Conservation (phyloP, 1,284 basidiomycete genomes). For the Ceratobasidium papillatum region DNA sequence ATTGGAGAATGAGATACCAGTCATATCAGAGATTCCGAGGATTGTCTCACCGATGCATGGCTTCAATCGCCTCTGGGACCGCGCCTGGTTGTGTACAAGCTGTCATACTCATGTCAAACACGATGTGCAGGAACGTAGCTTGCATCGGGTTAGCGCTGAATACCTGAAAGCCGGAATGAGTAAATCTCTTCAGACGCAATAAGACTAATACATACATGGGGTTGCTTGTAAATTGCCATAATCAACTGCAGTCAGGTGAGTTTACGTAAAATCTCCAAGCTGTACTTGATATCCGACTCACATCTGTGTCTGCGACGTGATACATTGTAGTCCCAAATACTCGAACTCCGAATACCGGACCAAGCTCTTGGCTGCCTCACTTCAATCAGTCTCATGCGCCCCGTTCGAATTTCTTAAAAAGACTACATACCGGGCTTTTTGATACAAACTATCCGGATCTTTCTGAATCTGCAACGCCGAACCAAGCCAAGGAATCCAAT, state of each 20-base stretch:
- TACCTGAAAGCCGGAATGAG: background rate
- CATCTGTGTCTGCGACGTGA: constrained; percentile 29
- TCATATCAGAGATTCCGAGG: background rate
- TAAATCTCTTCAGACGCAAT: background rate
- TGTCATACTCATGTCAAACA: constrained; percentile 11
- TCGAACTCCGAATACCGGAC: constrained; percentile 33
- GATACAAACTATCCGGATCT: constrained; percentile 40
- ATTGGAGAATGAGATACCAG: background rate
- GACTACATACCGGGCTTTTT: constrained; percentile 25
- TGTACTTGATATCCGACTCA: background rate
- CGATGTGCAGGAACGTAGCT: constrained; percentile 4
- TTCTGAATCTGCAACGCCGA: constrained; percentile 39
- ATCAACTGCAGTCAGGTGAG: constrained; percentile 7
- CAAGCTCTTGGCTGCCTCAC: constrained; percentile 19
- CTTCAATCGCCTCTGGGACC: background rate
- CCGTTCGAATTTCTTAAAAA: background rate
- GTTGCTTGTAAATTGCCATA: constrained; percentile 26
- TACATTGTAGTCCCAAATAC: constrained; percentile 23
- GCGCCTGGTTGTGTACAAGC: background rate
- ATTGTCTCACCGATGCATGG: constrained; percentile 2
- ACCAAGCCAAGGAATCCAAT: constrained; percentile 42
- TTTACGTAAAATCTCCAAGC: background rate
- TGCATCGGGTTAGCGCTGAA: constrained; percentile 33
- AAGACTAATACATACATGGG: background rate
- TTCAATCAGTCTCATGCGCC: background rate